Evolutionary conservation across 2,329 filamentous ascomycete genomes (phyloP).

Genomic region (Pseudogymnoascus sp.): DNA sequence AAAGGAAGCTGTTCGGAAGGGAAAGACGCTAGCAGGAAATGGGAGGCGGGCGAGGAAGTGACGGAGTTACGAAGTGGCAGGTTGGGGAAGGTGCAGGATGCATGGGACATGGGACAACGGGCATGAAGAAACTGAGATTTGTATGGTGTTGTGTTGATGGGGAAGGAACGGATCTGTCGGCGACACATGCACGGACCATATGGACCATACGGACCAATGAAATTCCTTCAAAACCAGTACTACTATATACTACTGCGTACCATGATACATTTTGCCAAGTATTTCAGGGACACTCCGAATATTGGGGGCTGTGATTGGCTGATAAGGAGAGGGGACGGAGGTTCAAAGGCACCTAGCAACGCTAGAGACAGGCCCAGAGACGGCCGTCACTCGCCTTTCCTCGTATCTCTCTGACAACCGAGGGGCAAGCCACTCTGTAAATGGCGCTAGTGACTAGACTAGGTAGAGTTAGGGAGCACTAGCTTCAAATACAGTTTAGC

Average conservation of each 20-base stretch:
- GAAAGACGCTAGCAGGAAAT: neutral
- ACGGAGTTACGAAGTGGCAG: neutral
- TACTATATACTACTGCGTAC: no score
- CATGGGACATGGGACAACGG: neutral
- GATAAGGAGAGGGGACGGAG: neutral
- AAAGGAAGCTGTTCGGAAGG: neutral
- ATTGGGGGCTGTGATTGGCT: neutral
- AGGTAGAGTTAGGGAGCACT: neutral
- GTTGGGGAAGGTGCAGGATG: slow-evolving; percentile 1
- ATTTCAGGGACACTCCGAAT: neutral
- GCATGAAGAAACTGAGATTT: no score
- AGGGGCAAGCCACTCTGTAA: neutral
- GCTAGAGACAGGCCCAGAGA: no score
- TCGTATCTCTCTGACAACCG: slow-evolving; percentile 5
- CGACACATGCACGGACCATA: neutral
- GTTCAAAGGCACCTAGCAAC: neutral
- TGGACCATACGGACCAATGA: neutral
- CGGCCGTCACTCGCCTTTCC: neutral
- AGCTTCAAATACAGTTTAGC: neutral
- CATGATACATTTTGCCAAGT: neutral
- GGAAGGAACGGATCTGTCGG: neutral
- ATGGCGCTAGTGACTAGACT: neutral
- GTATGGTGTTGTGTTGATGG: neutral
- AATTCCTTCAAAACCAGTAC: neutral
- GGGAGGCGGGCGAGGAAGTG: neutral